Percentiles rank a stretch among this genome's conserved stretches.
Evolutionary conservation across 805 yeast genomes (phyloP).

Genomic region (Candida krabiensis): DNA sequence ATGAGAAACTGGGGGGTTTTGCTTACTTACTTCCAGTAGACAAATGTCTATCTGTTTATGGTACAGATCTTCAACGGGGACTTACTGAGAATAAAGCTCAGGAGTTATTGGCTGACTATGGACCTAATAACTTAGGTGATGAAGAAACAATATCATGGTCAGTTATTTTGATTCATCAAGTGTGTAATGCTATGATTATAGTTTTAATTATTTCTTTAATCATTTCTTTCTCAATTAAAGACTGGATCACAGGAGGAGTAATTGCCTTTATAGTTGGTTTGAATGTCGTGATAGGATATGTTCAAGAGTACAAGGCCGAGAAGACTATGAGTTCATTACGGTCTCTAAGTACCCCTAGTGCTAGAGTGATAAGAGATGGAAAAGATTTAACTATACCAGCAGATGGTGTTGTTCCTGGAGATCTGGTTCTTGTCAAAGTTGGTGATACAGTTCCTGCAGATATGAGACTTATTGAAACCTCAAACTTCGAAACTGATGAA

Average conservation of each 20-base stretch:
- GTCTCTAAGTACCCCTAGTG: conserved; percentile 68
- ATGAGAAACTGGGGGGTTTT: background rate
- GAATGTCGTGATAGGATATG: conserved; percentile 65
- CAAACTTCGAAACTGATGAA: conserved; percentile 80
- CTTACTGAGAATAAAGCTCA: conserved; percentile 37
- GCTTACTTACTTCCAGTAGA: conserved; percentile 20
- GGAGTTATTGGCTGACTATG: conserved; percentile 38
- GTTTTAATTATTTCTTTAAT: conserved; percentile 69
- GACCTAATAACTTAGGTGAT: conserved; percentile 63
- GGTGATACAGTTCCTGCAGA: conserved; percentile 83
- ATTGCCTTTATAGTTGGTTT: conserved; percentile 65
- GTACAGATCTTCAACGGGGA: conserved; percentile 49
- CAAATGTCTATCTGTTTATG: conserved; percentile 20
- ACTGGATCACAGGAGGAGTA: conserved; percentile 84
- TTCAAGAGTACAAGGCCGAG: conserved; percentile 74
- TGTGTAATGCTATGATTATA: conserved; percentile 76
- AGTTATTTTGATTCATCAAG: conserved; percentile 61
- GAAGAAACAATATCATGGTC: conserved; percentile 53
- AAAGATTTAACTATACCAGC: conserved; percentile 56
- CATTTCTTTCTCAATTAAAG: conserved; percentile 69
- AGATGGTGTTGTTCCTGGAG: conserved; percentile 72
- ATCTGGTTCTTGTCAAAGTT: conserved; percentile 57
- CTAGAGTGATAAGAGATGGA: conserved; percentile 65
- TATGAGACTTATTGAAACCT: conserved; percentile 53
- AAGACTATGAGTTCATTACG: conserved; percentile 75